Evolutionary conservation across 768 basidiomycete genomes (phyloP).

Genomic region (Xerocomellus amylosporus): DNA sequence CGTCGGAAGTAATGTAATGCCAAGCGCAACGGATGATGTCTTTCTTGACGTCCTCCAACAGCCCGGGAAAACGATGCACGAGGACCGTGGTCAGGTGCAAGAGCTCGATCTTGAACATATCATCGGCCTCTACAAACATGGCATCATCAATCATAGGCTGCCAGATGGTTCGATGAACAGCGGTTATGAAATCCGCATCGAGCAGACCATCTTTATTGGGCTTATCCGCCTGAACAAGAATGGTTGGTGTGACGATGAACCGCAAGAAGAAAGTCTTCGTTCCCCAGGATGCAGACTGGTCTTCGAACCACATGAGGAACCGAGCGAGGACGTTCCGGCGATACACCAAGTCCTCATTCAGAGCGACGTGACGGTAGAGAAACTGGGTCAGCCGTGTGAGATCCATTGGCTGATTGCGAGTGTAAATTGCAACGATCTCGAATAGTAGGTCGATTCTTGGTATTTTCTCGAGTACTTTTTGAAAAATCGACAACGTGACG

Average conservation of each 20-base stretch:
- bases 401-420: constrained; percentile 78
- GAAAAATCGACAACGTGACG: constrained; percentile 75
- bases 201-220: constrained; percentile 58
- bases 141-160: constrained; percentile 61
- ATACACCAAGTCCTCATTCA: constrained; percentile 62
- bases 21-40: constrained; percentile 93
- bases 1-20: constrained; percentile 82
- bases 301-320: constrained; percentile 83
- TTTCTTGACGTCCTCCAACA: constrained; percentile 81
- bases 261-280: constrained; percentile 82
- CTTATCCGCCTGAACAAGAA: constrained; percentile 71
- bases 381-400: constrained; percentile 76
- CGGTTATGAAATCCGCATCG: constrained; percentile 65
- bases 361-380: constrained; percentile 81
- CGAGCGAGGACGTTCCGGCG: constrained; percentile 82
- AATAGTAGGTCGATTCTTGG: constrained; percentile 86
- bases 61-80: constrained; percentile 76
- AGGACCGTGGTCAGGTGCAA: constrained; percentile 86
- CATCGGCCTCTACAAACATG: constrained; percentile 61
- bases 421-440: constrained; percentile 79
- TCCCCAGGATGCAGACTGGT: constrained; percentile 55
- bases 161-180: constrained; percentile 78
- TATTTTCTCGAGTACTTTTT: constrained; percentile 62
- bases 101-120: constrained; percentile 87
- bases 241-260: constrained; percentile 81